Evolutionary conservation across 2,329 filamentous ascomycete genomes (phyloP), one percentile per base, ranked within the genome.

Genomic region (Exutisphaerella laricina): DNA sequence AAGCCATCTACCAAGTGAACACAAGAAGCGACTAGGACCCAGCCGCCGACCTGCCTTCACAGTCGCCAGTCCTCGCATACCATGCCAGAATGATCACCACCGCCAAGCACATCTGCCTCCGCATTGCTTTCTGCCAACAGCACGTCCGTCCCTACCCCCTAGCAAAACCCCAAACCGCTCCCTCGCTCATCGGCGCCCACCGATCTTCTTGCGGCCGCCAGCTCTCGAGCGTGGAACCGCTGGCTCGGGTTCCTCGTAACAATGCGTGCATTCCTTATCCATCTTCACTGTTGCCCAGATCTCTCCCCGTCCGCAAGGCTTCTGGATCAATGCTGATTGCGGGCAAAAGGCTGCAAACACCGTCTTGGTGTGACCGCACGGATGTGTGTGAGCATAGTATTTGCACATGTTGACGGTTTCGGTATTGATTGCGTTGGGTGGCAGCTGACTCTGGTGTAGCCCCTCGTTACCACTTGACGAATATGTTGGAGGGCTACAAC

Each of bases 301-400:
- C 18, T 65, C 61, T 25, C 57, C 58, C 18, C 49, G 39, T 2
- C 49, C 50, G 48, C 63, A 66, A 2, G 57, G 46, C 16, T 52
- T 56, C 49, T 65, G 63, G 28, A 58, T 47, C 6, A 66, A 43
- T 4, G 59, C 59, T 8, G 55, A 61, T 6, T 50, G 43, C 0
- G 59, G 38, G 45, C 63, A 66, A 49, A 59, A 61, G 16, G 51
- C 55, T 13, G 63, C 60, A 43, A 65, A 64, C 38, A 66, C 58
- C 8, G 59, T 69, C 43, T 62, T 58, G 12, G 66, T 69, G 54
- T 72, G 69, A 32, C 68, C 68, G 55, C 69, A 72, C 10, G 58
- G 55, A 58, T 71, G 64, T 3, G 59, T 63, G 59, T 72, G 69
- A 35, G 69, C 69, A 56, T 71, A 70, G 58, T 70, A 71, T 56